Conservation (phyloP, 1,139 yeast species). For the Geotrichum phurueaensis region DNA sequence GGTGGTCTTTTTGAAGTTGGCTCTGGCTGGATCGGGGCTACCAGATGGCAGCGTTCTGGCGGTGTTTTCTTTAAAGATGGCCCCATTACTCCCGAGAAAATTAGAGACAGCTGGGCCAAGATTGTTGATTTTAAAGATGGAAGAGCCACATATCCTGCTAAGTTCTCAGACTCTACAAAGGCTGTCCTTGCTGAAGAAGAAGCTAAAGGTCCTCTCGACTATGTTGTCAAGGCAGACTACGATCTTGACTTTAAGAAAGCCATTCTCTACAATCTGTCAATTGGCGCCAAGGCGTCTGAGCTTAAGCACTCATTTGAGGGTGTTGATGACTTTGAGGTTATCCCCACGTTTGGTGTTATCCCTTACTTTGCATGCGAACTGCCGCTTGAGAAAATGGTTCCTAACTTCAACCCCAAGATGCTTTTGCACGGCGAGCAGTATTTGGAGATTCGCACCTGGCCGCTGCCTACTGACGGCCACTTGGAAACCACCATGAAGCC, state of each 20-base stretch:
- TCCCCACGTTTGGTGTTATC: slow-evolving; percentile 89
- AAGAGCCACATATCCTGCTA: slow-evolving; percentile 50
- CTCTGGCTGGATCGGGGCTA: slow-evolving; percentile 93
- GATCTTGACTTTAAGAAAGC: slow-evolving; percentile 62
- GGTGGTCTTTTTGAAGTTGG: slow-evolving; percentile 71
- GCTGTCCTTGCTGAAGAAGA: slow-evolving; percentile 46
- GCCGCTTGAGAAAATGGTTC: slow-evolving; percentile 54
- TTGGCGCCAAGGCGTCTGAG: slow-evolving; percentile 79
- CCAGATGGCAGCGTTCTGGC: slow-evolving; percentile 91
- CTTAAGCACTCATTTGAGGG: slow-evolving; percentile 77
- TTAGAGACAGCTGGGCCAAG: slow-evolving; percentile 60
- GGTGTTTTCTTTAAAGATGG: slow-evolving; percentile 63
- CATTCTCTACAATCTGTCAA: slow-evolving; percentile 79
- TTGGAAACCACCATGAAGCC: slow-evolving; percentile 61
- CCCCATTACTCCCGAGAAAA: slow-evolving; percentile 57
- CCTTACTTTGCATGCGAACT: slow-evolving; percentile 57
- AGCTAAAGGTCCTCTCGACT: slow-evolving; percentile 18
- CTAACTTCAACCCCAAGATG: slow-evolving; percentile 77
- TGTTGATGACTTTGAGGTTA: slow-evolving; percentile 71
- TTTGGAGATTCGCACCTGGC: slow-evolving; percentile 69
- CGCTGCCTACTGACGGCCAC: slow-evolving; percentile 61
- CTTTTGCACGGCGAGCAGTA: slow-evolving; percentile 95
- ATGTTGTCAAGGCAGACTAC: slow-evolving; percentile 37
- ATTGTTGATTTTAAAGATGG: slow-evolving; percentile 60
- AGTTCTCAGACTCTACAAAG: slow-evolving; percentile 69